Conservation (phyloP, 2,329 filamentous ascomycete genomes). For the Colletotrichum noveboracense region DNA sequence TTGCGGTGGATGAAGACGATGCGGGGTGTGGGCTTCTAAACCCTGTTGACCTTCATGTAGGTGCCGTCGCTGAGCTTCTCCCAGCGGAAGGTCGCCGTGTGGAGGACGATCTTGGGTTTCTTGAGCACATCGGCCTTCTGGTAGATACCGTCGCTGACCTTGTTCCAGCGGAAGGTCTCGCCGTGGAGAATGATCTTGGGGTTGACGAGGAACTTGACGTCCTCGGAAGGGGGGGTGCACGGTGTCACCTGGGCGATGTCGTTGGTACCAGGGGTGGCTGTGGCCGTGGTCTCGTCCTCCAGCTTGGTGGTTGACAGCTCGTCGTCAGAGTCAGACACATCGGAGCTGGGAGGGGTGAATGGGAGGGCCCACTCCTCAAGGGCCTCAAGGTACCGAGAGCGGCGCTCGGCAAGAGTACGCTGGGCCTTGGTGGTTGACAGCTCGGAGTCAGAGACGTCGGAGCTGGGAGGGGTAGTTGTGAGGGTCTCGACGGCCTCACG, state of each 20-base stretch:
- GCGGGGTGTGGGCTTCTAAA: neutral
- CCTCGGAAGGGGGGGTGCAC: neutral
- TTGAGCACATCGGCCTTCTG: neutral
- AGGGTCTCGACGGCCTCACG: neutral
- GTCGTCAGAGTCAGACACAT: neutral
- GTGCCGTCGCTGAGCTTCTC: neutral
- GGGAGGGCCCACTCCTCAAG: neutral
- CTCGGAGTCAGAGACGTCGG: neutral
- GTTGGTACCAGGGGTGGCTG: neutral
- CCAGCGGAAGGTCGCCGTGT: neutral
- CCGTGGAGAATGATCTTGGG: neutral
- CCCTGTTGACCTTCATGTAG: neutral
- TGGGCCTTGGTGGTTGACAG: neutral
- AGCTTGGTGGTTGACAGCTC: neutral
- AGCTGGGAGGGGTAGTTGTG: neutral
- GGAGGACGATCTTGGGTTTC: neutral
- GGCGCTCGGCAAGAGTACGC: neutral
- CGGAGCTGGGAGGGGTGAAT: neutral
- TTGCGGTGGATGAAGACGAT: neutral
- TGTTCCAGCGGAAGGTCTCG: neutral
- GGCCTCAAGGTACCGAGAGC: neutral
- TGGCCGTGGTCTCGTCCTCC: neutral
- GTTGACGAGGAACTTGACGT: neutral
- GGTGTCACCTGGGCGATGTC: neutral
- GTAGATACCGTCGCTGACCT: neutral